Evolutionary conservation across 1,284 basidiomycete genomes (phyloP), one percentile per base, ranked within the genome.

Genomic region (Tremellales sp.): DNA sequence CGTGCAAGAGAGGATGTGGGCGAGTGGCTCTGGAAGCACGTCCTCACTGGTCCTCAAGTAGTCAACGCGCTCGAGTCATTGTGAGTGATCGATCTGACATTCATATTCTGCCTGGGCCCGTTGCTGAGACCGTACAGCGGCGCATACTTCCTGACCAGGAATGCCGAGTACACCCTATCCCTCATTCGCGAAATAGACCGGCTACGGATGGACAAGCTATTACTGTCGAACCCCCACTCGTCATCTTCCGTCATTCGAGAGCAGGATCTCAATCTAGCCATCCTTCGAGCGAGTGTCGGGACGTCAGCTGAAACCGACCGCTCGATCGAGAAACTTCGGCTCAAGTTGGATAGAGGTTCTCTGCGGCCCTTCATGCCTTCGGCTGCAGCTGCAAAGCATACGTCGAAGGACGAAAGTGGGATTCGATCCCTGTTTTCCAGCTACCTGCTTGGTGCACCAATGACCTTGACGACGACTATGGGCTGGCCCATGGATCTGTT

Each of bases 401-500:
- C 27, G 15, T 37, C 23, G 11, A 17, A 23, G n/a, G 49, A 54
- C 36, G 45, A 52, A 25, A 50, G 47, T 35, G 45, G 35, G 17
- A 49, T 63, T 35, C 48, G 56, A 41, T 53, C 54, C 61, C 73
- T 46, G 77, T 91, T 92, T 65, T 81, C 84, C 44, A 82, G 86
- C 43, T 78, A 84, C 42, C 77, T 91, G 2, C 80, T 91, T 25
- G 89, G 89, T n/a, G 87, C 86, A 0, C 82, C 85, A 0, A 74
- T 89, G 21, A 72, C 77, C 2, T 77, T 91, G 23, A 80, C 79
- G 2, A 89, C 88, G 65, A 76, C 71, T 7, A 82, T 90, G 22
- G 75, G 82, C 0, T 94, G 89, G 86, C 90, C 91, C 0, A 79
- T 94, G 41, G 89, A 94, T 68, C 82, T 93, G 27, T 92, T 94